Percentiles rank a stretch among this genome's conserved stretches.
phyloP scores from a whole-genome alignment of 2,329 filamentous ascomycete species.

The Pseudonectria buxi region DNA sequence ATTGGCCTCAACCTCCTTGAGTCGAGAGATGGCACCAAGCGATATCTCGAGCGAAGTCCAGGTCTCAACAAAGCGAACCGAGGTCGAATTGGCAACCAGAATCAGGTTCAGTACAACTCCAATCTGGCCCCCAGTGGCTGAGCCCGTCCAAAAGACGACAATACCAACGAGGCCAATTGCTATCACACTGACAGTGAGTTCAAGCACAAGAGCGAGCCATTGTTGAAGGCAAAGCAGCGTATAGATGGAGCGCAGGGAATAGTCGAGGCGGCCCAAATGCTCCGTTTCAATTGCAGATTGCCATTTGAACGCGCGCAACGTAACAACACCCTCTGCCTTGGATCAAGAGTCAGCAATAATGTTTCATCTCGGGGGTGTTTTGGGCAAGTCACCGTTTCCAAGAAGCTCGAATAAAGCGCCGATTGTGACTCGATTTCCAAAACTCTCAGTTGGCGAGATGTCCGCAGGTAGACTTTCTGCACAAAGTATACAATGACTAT shows the following conservation, averaged over 20 bases:
- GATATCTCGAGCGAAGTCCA: slow-evolving; percentile 19
- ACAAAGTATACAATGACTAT: slow-evolving; percentile 17
- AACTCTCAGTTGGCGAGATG: slow-evolving; percentile 49
- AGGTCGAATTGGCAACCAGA: slow-evolving; percentile 15
- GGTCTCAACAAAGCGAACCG: slow-evolving; percentile 14
- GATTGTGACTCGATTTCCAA: slow-evolving; percentile 49
- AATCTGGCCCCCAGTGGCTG: slow-evolving; percentile 10
- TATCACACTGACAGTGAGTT: slow-evolving; percentile 29
- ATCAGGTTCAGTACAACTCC: slow-evolving; percentile 21
- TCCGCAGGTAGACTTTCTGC: slow-evolving; percentile 34
- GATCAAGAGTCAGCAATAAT: too few species aligned
- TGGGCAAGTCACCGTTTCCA: slow-evolving; percentile 27
- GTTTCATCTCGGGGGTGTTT: too few species aligned
- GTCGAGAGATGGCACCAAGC: slow-evolving; percentile 16
- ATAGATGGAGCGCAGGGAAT: slow-evolving; percentile 20
- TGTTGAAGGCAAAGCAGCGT: slow-evolving; percentile 40
- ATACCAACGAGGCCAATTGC: too few species aligned
- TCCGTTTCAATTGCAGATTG: slow-evolving; percentile 5
- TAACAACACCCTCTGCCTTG: too few species aligned
- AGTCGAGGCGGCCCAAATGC: slow-evolving; percentile 38
- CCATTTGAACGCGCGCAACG: too few species aligned
- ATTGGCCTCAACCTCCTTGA: slow-evolving; percentile 9
- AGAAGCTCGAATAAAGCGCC: slow-evolving; percentile 34
- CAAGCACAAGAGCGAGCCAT: slow-evolving; percentile 41
- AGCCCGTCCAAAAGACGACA: neutral